Percentiles rank a stretch among this genome's conserved stretches.
Conservation (phyloP, 495 filamentous ascomycete genomes). For the Penicillium silybi region DNA sequence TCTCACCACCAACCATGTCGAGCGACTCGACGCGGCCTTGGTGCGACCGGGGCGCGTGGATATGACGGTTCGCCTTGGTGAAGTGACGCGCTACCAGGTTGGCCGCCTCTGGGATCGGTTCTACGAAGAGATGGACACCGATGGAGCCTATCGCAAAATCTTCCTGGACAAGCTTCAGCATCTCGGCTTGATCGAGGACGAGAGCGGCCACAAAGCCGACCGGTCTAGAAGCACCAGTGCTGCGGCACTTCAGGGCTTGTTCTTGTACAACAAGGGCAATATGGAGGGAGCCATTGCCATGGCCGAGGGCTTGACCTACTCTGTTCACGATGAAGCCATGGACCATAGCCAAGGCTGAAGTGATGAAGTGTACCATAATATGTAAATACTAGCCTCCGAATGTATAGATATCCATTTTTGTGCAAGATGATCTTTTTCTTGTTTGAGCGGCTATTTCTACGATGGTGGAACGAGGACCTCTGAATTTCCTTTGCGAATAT, state of each 20-base stretch:
- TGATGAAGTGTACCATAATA: slow-evolving; percentile 25
- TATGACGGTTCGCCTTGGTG: slow-evolving; percentile 85
- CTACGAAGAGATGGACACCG: slow-evolving; percentile 74
- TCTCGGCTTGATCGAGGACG: slow-evolving; percentile 51
- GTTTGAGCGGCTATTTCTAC: background rate
- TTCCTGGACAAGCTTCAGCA: slow-evolving; percentile 50
- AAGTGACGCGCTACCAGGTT: slow-evolving; percentile 81
- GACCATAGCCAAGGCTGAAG: slow-evolving; percentile 11
- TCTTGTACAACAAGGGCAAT: slow-evolving; percentile 88
- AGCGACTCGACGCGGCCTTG: slow-evolving; percentile 81
- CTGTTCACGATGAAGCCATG: slow-evolving; percentile 30
- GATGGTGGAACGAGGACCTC: too few species aligned
- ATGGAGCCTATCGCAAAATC: slow-evolving; percentile 44
- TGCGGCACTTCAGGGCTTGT: slow-evolving; percentile 87
- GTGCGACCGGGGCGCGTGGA: slow-evolving; percentile 91
- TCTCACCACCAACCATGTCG: slow-evolving; percentile 91
- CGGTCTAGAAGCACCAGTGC: slow-evolving; percentile 61
- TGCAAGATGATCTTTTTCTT: background rate
- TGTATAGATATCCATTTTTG: slow-evolving; percentile 14
- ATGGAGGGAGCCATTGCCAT: slow-evolving; percentile 82
- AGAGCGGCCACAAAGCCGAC: slow-evolving; percentile 38
- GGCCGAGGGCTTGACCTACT: slow-evolving; percentile 58
- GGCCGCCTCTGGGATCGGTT: slow-evolving; percentile 90
- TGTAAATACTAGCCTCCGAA: slow-evolving; percentile 26
- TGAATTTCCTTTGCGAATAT: too few species aligned